A percentile compares a stretch with the other conserved stretches of the same genome.
Conservation (phyloP, 768 basidiomycete species). For the Phylloporus sp. region DNA sequence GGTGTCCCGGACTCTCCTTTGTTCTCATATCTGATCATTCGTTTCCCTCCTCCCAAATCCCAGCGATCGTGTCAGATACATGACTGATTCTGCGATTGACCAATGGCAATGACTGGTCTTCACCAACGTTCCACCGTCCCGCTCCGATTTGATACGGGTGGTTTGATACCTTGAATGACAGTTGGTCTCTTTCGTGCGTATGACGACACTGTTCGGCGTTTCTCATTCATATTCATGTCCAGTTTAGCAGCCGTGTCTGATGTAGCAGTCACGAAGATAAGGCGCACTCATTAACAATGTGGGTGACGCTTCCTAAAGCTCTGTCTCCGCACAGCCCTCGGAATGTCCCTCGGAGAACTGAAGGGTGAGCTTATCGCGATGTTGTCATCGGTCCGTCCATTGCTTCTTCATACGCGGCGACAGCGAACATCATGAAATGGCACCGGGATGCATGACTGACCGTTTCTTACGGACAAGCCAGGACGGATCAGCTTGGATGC, state of each 20-base stretch:
- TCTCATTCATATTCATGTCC: slow-evolving; percentile 12
- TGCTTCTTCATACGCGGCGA: slow-evolving; percentile 8
- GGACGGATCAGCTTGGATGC: background rate
- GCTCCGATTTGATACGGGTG: slow-evolving; percentile 16
- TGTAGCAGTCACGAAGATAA: slow-evolving; percentile 9
- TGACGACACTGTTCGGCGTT: slow-evolving; percentile 14
- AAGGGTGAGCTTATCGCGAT: slow-evolving; percentile 10
- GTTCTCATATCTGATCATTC: slow-evolving; percentile 5
- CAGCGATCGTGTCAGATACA: background rate
- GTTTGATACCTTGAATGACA: slow-evolving; percentile 6
- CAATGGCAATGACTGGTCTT: slow-evolving; percentile 1
- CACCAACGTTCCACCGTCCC: background rate
- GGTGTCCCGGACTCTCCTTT: slow-evolving; percentile 1
- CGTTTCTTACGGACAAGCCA: background rate
- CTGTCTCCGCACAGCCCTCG: slow-evolving; percentile 4
- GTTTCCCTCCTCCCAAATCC: slow-evolving; percentile 2
- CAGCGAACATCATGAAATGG: background rate
- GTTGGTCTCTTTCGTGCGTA: background rate
- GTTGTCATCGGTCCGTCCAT: background rate
- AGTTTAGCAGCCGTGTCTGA: background rate
- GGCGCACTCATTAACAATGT: background rate
- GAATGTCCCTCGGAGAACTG: slow-evolving; percentile 18
- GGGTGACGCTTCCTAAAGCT: background rate
- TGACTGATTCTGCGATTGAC: slow-evolving; percentile 3
- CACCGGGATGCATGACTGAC: background rate